Percentiles rank a stretch among this genome's conserved stretches.
Conservation (phyloP, 2,329 filamentous ascomycete genomes). For the Orbilia ellipsospora region DNA sequence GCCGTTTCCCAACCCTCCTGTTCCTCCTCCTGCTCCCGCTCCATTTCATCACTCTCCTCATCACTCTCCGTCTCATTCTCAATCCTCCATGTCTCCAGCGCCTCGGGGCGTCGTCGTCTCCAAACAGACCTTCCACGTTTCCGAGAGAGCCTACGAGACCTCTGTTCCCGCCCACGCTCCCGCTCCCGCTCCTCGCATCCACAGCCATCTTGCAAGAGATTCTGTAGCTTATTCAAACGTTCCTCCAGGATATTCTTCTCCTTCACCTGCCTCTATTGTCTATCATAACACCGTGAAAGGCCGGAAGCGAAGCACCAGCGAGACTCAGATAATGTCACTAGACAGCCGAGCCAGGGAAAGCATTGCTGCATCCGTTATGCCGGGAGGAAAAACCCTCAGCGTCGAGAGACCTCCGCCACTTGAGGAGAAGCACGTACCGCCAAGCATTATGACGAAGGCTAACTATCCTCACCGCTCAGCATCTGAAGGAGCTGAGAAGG, state of each 20-base stretch:
- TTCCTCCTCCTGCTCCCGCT: constrained; percentile 11
- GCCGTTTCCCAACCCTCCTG: constrained; percentile 27
- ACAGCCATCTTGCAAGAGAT: constrained; percentile 55
- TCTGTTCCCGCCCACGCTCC: not conserved
- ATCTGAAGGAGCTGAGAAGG: constrained; percentile 53
- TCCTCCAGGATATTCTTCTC: constrained; percentile 69
- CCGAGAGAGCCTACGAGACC: constrained; percentile 51
- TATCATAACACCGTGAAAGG: constrained; percentile 54
- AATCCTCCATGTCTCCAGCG: no score
- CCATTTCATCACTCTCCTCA: constrained; percentile 10
- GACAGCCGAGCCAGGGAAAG: constrained; percentile 65
- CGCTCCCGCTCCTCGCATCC: constrained; percentile 5
- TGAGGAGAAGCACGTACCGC: constrained; percentile 44
- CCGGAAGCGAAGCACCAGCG: constrained; percentile 64
- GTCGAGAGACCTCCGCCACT: constrained; percentile 41
- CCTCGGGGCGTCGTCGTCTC: constrained; percentile 64
- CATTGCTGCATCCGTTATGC: constrained; percentile 42
- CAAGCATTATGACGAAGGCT: constrained; percentile 46
- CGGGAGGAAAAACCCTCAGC: constrained; percentile 40
- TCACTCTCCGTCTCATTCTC: constrained; percentile 11
- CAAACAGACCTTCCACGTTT: constrained; percentile 55
- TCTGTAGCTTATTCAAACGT: constrained; percentile 61
- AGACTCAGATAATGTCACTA: constrained; percentile 68
- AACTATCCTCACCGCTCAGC: constrained; percentile 34
- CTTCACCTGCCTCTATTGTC: constrained; percentile 68